Percentiles rank a stretch among this genome's conserved stretches.
Evolutionary conservation across 2,329 filamentous ascomycete genomes (phyloP).

Genomic region (Ascochyta clinopodiicola): DNA sequence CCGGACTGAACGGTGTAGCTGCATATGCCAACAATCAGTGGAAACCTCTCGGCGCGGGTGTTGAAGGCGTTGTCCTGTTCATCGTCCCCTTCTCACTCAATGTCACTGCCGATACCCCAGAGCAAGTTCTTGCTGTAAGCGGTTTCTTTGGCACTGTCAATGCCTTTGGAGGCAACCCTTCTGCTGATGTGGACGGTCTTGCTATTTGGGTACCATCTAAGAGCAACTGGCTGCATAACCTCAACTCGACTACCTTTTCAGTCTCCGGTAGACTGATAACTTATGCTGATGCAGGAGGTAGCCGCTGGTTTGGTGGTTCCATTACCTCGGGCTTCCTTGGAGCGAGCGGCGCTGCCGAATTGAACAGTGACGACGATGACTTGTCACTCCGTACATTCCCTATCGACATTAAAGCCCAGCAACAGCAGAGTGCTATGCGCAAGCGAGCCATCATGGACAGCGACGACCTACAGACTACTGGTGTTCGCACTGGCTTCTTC

Average conservation of each 20-base stretch:
- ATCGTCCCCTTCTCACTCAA: slow-evolving; percentile 83
- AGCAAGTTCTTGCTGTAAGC: slow-evolving; percentile 79
- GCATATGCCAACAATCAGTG: slow-evolving; percentile 75
- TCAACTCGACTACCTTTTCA: slow-evolving; percentile 67
- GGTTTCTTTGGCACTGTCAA: slow-evolving; percentile 79
- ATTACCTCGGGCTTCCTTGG: slow-evolving; percentile 77
- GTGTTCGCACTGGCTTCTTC: slow-evolving; percentile 80
- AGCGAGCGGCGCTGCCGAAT: slow-evolving; percentile 73
- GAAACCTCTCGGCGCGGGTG: slow-evolving; percentile 81
- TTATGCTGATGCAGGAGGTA: slow-evolving; percentile 65
- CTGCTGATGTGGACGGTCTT: slow-evolving; percentile 73
- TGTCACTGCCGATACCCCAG: slow-evolving; percentile 69
- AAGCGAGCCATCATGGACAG: slow-evolving; percentile 53
- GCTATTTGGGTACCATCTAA: slow-evolving; percentile 90
- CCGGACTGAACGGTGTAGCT: slow-evolving; percentile 77
- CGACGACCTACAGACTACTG: slow-evolving; percentile 61
- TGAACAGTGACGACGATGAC: slow-evolving; percentile 52
- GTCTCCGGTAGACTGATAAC: slow-evolving; percentile 77
- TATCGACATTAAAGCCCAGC: slow-evolving; percentile 31
- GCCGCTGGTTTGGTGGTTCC: slow-evolving; percentile 81
- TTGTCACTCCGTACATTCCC: slow-evolving; percentile 56
- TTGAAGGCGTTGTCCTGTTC: slow-evolving; percentile 77
- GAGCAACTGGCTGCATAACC: slow-evolving; percentile 85
- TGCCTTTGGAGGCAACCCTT: slow-evolving; percentile 68
- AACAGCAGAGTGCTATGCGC: slow-evolving; percentile 37